phyloP scores from a whole-genome alignment of 805 yeast species.

The Candida manassasensis region DNA sequence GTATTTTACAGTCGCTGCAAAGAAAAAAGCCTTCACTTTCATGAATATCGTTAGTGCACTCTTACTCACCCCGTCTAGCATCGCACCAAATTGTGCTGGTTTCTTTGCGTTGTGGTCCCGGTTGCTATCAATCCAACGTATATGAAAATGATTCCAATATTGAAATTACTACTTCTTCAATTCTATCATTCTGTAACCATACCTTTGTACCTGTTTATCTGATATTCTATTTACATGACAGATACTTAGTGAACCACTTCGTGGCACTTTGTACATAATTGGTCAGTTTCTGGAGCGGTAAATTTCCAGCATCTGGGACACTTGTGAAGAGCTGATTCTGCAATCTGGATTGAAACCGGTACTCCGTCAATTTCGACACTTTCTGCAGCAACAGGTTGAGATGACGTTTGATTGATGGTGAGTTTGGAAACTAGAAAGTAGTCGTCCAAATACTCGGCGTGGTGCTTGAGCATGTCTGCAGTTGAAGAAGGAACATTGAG shows the following conservation, averaged over 20 bases:
- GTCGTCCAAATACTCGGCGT: constrained; percentile 26
- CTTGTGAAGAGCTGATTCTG: constrained; percentile 47
- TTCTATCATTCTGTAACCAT: too few relatives aligned
- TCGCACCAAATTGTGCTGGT: too few relatives aligned
- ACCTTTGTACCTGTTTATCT: too few relatives aligned
- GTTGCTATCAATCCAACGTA: too few relatives aligned
- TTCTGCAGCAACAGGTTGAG: constrained; percentile 15
- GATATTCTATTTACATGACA: background rate
- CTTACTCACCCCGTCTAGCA: too few relatives aligned
- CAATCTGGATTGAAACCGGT: constrained; percentile 29
- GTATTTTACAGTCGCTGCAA: too few relatives aligned
- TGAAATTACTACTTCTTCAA: too few relatives aligned
- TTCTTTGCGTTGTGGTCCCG: too few relatives aligned
- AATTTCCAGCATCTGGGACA: constrained; percentile 97
- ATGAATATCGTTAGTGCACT: too few relatives aligned
- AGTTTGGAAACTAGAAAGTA: constrained; percentile 64
- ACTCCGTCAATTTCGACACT: constrained; percentile 9
- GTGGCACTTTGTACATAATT: constrained; percentile 65
- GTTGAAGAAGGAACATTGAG: constrained; percentile 13
- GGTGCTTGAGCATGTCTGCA: constrained; percentile 14
- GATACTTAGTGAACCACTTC: constrained; percentile 22
- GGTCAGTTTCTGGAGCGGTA: constrained; percentile 46
- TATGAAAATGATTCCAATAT: too few relatives aligned
- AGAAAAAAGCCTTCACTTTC: too few relatives aligned
- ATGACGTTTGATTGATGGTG: constrained; percentile 20